Evolutionary conservation across 345 rosid species (phyloP).

Genomic region (Gossypium rotundifolium): DNA sequence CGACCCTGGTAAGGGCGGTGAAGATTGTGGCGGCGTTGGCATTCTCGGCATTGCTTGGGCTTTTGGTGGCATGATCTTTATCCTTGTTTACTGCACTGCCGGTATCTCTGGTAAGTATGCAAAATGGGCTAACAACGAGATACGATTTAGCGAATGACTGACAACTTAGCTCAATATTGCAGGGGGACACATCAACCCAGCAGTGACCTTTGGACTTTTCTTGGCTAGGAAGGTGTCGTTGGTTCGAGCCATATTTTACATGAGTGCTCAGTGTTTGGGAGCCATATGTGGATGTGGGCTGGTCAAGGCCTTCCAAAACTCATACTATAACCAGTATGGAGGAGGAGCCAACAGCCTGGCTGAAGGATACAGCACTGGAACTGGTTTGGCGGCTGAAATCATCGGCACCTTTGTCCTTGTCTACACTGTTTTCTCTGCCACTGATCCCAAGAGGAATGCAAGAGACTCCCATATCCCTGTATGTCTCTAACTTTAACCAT

Average conservation of each 20-base stretch:
- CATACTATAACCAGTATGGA: slow-evolving; percentile 43
- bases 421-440: slow-evolving; percentile 62
- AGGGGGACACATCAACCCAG: slow-evolving; percentile 78
- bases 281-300: slow-evolving; percentile 61
- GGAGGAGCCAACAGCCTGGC: slow-evolving; percentile 55
- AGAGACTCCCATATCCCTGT: slow-evolving; percentile 67
- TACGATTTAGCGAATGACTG: not conserved
- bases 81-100: slow-evolving; percentile 67
- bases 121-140: not conserved
- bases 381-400: slow-evolving; percentile 61
- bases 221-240: slow-evolving; percentile 57
- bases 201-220: slow-evolving; percentile 61
- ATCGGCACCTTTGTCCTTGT: slow-evolving; percentile 63
- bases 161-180: not conserved
- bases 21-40: slow-evolving; percentile 35
- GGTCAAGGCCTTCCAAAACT: slow-evolving; percentile 50
- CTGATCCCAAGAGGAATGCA: slow-evolving; percentile 58
- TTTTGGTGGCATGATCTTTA: slow-evolving; percentile 67
- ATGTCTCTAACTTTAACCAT: slow-evolving; percentile 10
- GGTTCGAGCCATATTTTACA: slow-evolving; percentile 51
- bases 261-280: slow-evolving; percentile 64
- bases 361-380: slow-evolving; percentile 51
- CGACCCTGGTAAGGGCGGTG: slow-evolving; percentile 18
- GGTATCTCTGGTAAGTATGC: slow-evolving; percentile 48
- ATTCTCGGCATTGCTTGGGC: slow-evolving; percentile 68